These are phyloP conservation scores for Pichia terricola DNA, from an alignment of 1,139 yeast genomes.

Conservation along the genomic window DNA sequence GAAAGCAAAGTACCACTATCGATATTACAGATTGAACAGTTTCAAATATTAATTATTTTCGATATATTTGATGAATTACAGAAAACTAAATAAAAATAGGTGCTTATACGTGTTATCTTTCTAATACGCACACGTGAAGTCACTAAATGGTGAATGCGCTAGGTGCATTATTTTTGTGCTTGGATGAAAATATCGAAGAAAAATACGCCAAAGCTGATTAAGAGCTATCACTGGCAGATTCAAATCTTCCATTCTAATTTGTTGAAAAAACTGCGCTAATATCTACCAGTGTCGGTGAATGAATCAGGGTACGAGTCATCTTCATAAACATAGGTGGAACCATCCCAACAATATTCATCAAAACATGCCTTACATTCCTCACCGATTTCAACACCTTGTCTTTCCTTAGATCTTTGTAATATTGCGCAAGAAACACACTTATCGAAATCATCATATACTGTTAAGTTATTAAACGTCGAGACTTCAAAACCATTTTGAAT, in stretches of 20 bases:
- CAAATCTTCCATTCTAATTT: conserved; percentile 1
- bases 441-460: conserved; percentile 65
- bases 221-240: conserved; percentile 4
- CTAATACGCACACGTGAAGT: background rate
- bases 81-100: too few relatives aligned
- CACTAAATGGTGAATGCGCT: background rate
- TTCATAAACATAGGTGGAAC: conserved; percentile 15
- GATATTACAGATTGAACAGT: too few relatives aligned
- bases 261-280: conserved; percentile 23
- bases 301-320: conserved; percentile 24
- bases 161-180: conserved; percentile 3
- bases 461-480: conserved; percentile 61
- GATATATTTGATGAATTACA: too few relatives aligned
- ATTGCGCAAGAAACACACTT: conserved; percentile 87
- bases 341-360: conserved; percentile 71
- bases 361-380: conserved; percentile 71
- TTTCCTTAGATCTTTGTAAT: conserved; percentile 71
- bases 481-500: conserved; percentile 76
- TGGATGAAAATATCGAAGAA: conserved; percentile 6
- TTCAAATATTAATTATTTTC: too few relatives aligned
- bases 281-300: conserved; percentile 40
- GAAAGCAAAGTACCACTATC: too few relatives aligned
- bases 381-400: conserved; percentile 52
- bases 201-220: conserved; percentile 4
- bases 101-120: too few relatives aligned